Base-by-base conservation (phyloP, 2,329 filamentous ascomycete species). In the Penicillium sp. region DNA sequence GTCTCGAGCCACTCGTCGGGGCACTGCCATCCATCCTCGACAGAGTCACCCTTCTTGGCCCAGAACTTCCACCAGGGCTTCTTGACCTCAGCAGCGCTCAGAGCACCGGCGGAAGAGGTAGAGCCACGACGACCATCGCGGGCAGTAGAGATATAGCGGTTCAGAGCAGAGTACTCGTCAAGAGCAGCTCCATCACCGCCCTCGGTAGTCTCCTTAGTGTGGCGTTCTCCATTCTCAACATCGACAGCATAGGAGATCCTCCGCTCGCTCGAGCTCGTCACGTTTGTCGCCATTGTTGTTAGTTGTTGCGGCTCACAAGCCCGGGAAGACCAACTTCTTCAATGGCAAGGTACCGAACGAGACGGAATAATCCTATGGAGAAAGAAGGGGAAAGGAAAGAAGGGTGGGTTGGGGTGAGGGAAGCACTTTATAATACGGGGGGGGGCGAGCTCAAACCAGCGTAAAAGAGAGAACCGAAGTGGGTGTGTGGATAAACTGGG, bases 1-100 rank as follows among this genome's bases (percentile, higher is more conserved):
- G 87, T 87, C 62, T 83, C 80, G 65, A 90, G 76, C 85, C 84
- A 89, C 10, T 89, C 86, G n/a, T 85, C 82, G 21, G 87, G 86
- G 28, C 84, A 75, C 58, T 79, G 73, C 61, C 75, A 76, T 55
- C 65, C 72, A 0, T 71, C 73, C 31, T 66, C 60, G 14, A 58
- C 55, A 40, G 56, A 56, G 19, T 65, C 63, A 18, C 48, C 56
- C 44, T 64, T 60, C 13, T 72, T 72, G 33, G 55, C 62, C 48
- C 84, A 85, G 72, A 85, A 83, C 69, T 82, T 77, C 79, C 81
- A 87, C 76, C 81, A 85, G 56, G 79, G 79, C 66, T 77, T 78
- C 75, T 83, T 84, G 67, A 74, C 74, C 52, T 74, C 69, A 18
- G 62, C 70, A 16, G 70, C 73, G 53, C 73, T 77, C 42, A 71